A percentile compares a stretch with the other conserved stretches of the same genome.
Evolutionary conservation across 108 stramenopile species (phyloP).

Genomic region (Cyclotella sp.): DNA sequence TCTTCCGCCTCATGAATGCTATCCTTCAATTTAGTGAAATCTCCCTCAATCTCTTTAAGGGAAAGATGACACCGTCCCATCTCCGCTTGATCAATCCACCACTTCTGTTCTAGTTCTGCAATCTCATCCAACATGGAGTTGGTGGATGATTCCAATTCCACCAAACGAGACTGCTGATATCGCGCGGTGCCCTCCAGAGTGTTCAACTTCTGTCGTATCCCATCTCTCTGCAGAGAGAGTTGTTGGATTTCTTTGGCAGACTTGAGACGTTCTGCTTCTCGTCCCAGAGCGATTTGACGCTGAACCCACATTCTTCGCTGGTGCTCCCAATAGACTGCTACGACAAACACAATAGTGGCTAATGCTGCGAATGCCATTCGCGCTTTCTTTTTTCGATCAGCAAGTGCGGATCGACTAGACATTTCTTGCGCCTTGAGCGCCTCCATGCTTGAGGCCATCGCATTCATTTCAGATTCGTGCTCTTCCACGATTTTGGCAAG

Average conservation of each 20-base stretch:
- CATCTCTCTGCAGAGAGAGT: constrained; percentile 10
- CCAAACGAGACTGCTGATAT: constrained; percentile 21
- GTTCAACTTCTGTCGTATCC: constrained; percentile 13
- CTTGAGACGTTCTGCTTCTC: constrained; percentile 21
- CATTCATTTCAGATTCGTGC: constrained; percentile 40
- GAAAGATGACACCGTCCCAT: constrained; percentile 15
- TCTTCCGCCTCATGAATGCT: constrained; percentile 16
- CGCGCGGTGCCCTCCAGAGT: constrained; percentile 30
- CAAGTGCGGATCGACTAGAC: background rate
- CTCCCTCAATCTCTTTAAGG: constrained; percentile 8
- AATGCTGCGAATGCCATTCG: background rate
- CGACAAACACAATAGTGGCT: background rate
- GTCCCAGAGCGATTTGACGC: background rate
- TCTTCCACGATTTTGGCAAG: constrained; percentile 46
- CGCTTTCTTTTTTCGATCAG: background rate
- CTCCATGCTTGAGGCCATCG: constrained; percentile 22
- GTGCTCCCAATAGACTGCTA: constrained; percentile 6
- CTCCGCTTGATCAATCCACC: constrained; percentile 29
- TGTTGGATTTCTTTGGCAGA: constrained; percentile 17
- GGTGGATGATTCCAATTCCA: constrained; percentile 1
- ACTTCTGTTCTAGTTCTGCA: constrained; percentile 27
- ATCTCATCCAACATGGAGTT: constrained; percentile 8
- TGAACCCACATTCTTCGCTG: constrained; percentile 13
- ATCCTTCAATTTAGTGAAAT: background rate
- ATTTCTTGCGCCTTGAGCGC: constrained; percentile 4